A percentile compares a stretch with the other conserved stretches of the same genome.
phyloP scores from a whole-genome alignment of 2,329 filamentous ascomycete genomes.

The Alternaria sp. region DNA sequence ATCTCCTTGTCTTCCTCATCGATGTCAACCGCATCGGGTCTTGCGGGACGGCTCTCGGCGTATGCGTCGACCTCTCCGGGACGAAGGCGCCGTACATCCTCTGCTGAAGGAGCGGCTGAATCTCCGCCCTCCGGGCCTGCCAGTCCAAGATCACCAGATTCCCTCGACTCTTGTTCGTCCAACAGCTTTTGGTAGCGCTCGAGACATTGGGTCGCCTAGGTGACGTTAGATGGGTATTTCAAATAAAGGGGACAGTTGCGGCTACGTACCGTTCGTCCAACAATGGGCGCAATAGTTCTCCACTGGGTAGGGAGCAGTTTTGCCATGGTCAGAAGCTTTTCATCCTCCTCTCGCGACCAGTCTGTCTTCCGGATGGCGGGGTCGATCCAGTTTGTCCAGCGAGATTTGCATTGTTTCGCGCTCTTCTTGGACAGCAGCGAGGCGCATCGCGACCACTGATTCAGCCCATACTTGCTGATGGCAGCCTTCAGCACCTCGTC shows the following conservation, averaged over 20 bases:
- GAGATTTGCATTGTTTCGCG: conserved; percentile 97
- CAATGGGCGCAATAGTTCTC: conserved; percentile 96
- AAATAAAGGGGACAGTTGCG: background rate
- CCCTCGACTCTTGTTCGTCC: conserved; percentile 92
- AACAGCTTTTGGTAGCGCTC: conserved; percentile 96
- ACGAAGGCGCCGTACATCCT: conserved; percentile 87
- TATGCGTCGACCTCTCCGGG: conserved; percentile 98
- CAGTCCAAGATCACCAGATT: conserved; percentile 81
- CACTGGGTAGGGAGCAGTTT: conserved; percentile 99
- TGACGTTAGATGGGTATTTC: background rate
- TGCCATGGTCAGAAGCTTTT: conserved; percentile 93
- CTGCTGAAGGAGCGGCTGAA: conserved; percentile 85
- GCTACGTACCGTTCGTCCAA: conserved; percentile 75
- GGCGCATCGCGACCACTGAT: conserved; percentile 96
- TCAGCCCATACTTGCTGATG: conserved; percentile 55
- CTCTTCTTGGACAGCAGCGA: conserved; percentile 97
- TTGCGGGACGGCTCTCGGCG: conserved; percentile 92
- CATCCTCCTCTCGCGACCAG: conserved; percentile 98
- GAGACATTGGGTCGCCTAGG: conserved; percentile 85
- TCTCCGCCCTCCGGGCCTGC: conserved; percentile 88
- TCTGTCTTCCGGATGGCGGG: conserved; percentile 98
- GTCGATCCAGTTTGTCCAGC: conserved; percentile 98
- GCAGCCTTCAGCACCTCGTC: conserved; percentile 95
- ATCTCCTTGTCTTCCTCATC: conserved; percentile 99
- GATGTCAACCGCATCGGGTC: conserved; percentile 96